These are phyloP conservation scores for Linaria vulgaris DNA, from an alignment of 257 asterid species.

Conservation along the genomic window DNA sequence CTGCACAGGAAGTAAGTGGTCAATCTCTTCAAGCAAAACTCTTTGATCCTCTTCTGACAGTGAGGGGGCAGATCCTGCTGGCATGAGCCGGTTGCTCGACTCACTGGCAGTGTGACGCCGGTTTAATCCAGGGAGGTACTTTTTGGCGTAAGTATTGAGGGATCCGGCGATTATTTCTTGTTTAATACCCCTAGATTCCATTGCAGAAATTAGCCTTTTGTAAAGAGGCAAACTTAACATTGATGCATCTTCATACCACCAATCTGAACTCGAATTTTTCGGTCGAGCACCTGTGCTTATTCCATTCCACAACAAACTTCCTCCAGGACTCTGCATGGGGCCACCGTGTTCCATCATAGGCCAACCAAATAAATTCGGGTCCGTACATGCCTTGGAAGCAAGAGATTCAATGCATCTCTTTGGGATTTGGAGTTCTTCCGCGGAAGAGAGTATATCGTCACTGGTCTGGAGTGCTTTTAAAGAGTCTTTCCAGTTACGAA, in stretches of 20 bases:
- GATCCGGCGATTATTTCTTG: conserved; percentile 77
- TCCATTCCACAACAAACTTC: conserved; percentile 94
- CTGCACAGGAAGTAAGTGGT: conserved; percentile 68
- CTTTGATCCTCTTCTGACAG: conserved; percentile 86
- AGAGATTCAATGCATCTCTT: conserved; percentile 76
- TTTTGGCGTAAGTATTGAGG: conserved; percentile 64
- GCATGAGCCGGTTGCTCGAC: conserved; percentile 49
- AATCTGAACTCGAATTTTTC: conserved; percentile 60
- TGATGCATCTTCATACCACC: conserved; percentile 99
- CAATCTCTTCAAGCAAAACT: conserved; percentile 78
- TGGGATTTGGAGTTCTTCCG: conserved; percentile 70
- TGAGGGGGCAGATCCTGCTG: conserved; percentile 36
- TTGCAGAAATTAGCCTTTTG: conserved; percentile 65
- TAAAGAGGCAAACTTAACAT: conserved; percentile 67
- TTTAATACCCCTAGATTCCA: conserved; percentile 73
- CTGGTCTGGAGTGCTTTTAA: conserved; percentile 80
- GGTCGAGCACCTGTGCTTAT: conserved; percentile 97
- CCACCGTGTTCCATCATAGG: conserved; percentile 89
- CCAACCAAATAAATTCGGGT: conserved; percentile 90
- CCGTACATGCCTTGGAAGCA: conserved; percentile 76
- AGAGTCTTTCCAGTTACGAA: conserved; percentile 82
- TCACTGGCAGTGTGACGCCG: conserved; percentile 59
- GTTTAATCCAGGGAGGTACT: conserved; percentile 74
- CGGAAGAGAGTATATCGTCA: conserved; percentile 59
- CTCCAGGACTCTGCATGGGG: conserved; percentile 99